Evolutionary conservation across 192 early-diverging fungal species (phyloP).

Genomic region (Ambispora gerdemannii): DNA sequence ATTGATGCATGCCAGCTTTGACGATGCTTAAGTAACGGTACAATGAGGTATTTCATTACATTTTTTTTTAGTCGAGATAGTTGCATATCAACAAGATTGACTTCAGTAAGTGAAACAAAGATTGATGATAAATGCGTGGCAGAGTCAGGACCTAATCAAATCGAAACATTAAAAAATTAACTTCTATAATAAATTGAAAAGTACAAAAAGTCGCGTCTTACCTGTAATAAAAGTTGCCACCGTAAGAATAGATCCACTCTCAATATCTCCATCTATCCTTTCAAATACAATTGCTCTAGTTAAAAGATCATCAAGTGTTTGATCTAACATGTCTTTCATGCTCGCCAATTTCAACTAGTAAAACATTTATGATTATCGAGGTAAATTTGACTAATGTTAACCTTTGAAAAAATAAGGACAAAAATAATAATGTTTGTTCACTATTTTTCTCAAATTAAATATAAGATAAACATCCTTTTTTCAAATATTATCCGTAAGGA

Average conservation of each 20-base stretch:
- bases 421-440: not conserved
- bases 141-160: not conserved
- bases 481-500: not conserved
- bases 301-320: constrained; percentile 25
- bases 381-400: too few relatives aligned
- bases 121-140: constrained; percentile 19
- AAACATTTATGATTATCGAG: too few relatives aligned
- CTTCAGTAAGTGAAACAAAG: constrained; percentile 18
- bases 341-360: constrained; percentile 9
- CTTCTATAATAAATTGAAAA: too few relatives aligned
- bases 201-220: too few relatives aligned
- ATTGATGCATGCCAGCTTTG: constrained; percentile 3
- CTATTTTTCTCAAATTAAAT: not conserved
- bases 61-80: constrained; percentile 29
- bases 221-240: constrained; percentile 10
- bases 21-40: constrained; percentile 21
- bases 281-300: constrained; percentile 22
- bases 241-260: not conserved
- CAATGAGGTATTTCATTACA: constrained; percentile 26
- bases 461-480: not conserved
- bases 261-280: constrained; percentile 7
- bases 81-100: constrained; percentile 21
- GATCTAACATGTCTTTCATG: constrained; percentile 28
- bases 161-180: not conserved
- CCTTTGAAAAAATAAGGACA: too few relatives aligned